Evolutionary conservation across 1,139 yeast genomes (phyloP), one percentile per base, ranked within the genome.

Genomic region (Candida sp.): DNA sequence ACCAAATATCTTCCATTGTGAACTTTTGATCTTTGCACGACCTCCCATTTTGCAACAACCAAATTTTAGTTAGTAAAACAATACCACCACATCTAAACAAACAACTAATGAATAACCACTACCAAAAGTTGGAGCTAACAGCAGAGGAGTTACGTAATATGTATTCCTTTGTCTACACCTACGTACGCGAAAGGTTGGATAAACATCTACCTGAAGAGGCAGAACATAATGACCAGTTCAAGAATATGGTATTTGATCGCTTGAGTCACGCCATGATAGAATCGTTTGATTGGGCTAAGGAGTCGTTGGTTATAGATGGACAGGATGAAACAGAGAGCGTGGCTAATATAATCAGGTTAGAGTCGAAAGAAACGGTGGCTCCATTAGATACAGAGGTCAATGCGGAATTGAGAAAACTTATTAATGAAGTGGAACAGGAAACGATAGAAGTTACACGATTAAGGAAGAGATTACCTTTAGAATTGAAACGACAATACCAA

Each of bases 371-470:
- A 45, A 73, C 68, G 48, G 72, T 78, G 12, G n/a, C n/a, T n/a
- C 86, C 87, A 0, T 83, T 82, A 58, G 87, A 84, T 56, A 63
- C 76, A 36, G 78, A 73, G 8, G 57, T 82, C 45, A 82, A 83
- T 55, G 77, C 76, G 45, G 58, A 68, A 43, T 72, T 84, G 30
- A 64, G 88, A 40, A 68, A 70, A 40, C 55, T 78, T 34, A 73
- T 83, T 48, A 71, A 71, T 41, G 70, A 72, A 38, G 81, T 84
- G 46, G 90, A 84, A 49, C 73, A 70, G 39, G 79, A 78, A 48
- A 78, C 86, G 0, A 72, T 77, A 1, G 72, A 67, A 43, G 73
- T 81, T 23, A 74, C 87, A 0, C 63, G 65, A 33, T 58, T 81
- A 43, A 63, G 89, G 40, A 66, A 79, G 41, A 70, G 69, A n/a